Evolutionary conservation across 2,329 filamentous ascomycete species (phyloP).

Genomic region (Fusarium napiforme): DNA sequence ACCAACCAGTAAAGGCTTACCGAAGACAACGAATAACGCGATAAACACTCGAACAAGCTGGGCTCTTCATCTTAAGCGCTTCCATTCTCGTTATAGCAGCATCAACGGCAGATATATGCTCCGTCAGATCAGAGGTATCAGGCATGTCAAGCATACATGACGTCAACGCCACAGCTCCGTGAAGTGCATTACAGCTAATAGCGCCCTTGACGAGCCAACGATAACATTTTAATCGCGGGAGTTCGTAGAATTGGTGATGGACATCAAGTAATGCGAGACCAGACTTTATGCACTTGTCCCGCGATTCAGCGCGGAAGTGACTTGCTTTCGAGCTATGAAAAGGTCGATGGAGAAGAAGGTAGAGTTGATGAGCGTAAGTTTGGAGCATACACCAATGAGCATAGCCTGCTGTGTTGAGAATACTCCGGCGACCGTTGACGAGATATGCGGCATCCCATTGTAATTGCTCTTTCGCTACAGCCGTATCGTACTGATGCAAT

Average conservation of each 20-base stretch:
- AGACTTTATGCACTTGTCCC: slow-evolving; percentile 13
- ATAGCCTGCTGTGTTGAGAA: slow-evolving; percentile 1
- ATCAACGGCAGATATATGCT: slow-evolving; percentile 1
- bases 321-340: slow-evolving; percentile 2
- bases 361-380: slow-evolving; percentile 15
- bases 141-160: slow-evolving; percentile 20
- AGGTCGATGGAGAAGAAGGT: slow-evolving; percentile 2
- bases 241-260: slow-evolving; percentile 17
- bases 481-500: background rate
- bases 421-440: background rate
- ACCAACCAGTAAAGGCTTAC: background rate
- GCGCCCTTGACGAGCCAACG: slow-evolving; percentile 18
- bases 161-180: slow-evolving; percentile 1
- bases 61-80: slow-evolving; percentile 7
- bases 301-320: background rate
- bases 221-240: background rate
- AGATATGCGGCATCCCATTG: slow-evolving; percentile 10
- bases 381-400: slow-evolving; percentile 16
- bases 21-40: slow-evolving; percentile 4
- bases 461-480: background rate
- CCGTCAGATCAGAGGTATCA: background rate
- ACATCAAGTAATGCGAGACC: background rate
- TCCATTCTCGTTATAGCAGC: slow-evolving; percentile 7
- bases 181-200: background rate
- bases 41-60: slow-evolving; percentile 10